phyloP scores from a whole-genome alignment of 1,284 basidiomycete genomes.

The Puccinia horiana region DNA sequence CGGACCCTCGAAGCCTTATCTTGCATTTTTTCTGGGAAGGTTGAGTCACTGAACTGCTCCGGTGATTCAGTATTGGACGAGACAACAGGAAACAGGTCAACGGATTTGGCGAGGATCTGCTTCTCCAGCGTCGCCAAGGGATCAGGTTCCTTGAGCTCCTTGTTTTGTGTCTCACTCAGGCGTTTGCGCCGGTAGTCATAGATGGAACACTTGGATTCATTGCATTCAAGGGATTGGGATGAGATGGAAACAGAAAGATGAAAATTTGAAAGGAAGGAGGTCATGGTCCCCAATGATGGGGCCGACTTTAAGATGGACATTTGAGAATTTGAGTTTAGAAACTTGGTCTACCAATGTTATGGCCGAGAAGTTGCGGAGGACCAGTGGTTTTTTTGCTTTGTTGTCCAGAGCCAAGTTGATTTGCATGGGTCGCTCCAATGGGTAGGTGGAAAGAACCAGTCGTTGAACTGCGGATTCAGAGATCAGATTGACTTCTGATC shows the following conservation, averaged over 20 bases:
- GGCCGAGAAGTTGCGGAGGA: background rate
- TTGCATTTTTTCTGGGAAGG: slow-evolving; percentile 24
- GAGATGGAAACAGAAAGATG: slow-evolving; percentile 22
- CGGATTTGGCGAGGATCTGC: background rate
- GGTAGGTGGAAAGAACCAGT: background rate
- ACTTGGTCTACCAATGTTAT: background rate
- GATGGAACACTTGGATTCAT: background rate
- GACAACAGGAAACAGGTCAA: background rate
- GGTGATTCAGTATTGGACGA: background rate
- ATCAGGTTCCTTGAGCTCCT: background rate
- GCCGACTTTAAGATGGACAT: background rate
- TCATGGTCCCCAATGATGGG: background rate
- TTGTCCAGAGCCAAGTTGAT: background rate
- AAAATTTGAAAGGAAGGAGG: background rate
- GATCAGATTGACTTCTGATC: background rate
- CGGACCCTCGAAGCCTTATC: background rate
- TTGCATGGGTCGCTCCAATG: background rate
- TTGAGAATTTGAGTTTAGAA: background rate
- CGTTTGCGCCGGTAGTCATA: background rate
- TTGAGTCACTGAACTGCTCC: background rate
- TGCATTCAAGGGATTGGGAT: background rate
- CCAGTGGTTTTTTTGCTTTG: background rate
- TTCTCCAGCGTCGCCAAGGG: background rate
- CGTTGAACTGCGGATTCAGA: background rate
- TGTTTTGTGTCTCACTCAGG: background rate